Conservation (phyloP, 2,329 filamentous ascomycete species). For the Ceratocystiopsis minuta region DNA sequence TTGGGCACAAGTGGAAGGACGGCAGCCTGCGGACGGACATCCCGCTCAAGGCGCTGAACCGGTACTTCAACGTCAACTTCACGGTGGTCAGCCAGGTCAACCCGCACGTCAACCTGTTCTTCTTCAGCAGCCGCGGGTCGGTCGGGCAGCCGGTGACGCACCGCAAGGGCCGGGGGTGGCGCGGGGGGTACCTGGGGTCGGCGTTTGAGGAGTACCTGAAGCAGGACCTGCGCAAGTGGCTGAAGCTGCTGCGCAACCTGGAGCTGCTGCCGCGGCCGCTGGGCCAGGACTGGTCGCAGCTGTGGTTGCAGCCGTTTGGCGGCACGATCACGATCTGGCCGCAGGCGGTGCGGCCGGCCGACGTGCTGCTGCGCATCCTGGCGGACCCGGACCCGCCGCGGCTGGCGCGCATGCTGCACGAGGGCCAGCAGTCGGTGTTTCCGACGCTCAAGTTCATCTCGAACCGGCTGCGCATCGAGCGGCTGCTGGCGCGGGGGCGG, state of each 20-base stretch:
- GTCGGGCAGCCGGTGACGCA: conserved; percentile 91
- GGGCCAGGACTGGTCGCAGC: conserved; percentile 90
- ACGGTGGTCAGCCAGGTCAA: conserved; percentile 82
- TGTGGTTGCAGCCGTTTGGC: conserved; percentile 89
- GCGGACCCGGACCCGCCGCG: conserved; percentile 61
- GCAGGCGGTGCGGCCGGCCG: conserved; percentile 47
- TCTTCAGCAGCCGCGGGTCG: conserved; percentile 84
- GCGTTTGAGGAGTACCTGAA: conserved; percentile 91
- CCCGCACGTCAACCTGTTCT: conserved; percentile 95
- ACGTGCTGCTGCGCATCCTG: conserved; percentile 65
- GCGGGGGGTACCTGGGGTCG: conserved; percentile 83
- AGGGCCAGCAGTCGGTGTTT: conserved; percentile 76
- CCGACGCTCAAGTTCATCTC: conserved; percentile 81
- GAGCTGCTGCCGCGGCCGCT: conserved; percentile 79
- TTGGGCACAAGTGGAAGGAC: conserved; percentile 99
- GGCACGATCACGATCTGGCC: conserved; percentile 97
- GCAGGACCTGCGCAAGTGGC: conserved; percentile 92
- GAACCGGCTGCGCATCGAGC: conserved; percentile 74
- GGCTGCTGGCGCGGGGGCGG: conserved; percentile 41
- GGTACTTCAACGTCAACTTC: conserved; percentile 98
- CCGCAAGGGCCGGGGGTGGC: conserved; percentile 82
- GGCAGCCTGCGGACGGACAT: conserved; percentile 89
- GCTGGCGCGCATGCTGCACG: conserved; percentile 74
- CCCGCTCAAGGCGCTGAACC: conserved; percentile 78
- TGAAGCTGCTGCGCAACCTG: conserved; percentile 81